phyloP scores from a whole-genome alignment of 2,329 filamentous ascomycete species.

The Aspergillus aculeatinus region DNA sequence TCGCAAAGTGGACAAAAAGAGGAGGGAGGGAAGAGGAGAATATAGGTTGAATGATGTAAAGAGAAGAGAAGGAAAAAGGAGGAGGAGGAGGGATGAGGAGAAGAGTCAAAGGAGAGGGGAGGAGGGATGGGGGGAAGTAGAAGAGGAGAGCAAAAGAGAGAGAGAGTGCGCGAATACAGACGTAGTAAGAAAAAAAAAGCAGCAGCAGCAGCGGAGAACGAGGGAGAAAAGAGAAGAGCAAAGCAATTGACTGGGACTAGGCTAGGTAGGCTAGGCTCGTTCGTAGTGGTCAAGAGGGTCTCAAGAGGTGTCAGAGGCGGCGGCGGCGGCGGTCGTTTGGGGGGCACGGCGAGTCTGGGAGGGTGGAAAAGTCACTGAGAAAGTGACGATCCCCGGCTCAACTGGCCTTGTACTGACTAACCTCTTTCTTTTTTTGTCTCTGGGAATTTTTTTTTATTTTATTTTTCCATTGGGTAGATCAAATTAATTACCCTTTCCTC shows the following conservation, averaged over 20 bases:
- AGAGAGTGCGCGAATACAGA: constrained; percentile 7
- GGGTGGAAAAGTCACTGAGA: constrained; percentile 3
- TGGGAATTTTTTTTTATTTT: background rate
- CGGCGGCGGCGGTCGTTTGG: background rate
- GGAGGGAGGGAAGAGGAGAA: constrained; percentile 19
- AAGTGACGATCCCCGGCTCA: constrained; percentile 14
- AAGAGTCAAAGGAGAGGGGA: constrained; percentile 11
- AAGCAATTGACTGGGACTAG: constrained; percentile 1
- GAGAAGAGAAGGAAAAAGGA: constrained; percentile 12
- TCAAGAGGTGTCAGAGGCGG: constrained; percentile 15
- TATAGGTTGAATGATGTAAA: constrained; percentile 16
- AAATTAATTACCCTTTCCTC: background rate
- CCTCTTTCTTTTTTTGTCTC: background rate
- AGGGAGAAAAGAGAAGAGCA: background rate
- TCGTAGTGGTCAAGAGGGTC: background rate
- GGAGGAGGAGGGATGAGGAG: constrained; percentile 55
- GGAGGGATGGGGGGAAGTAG: constrained; percentile 7
- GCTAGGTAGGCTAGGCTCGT: too few relatives aligned
- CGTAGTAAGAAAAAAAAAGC: constrained; percentile 7
- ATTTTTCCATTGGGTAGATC: background rate
- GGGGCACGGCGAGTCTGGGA: background rate
- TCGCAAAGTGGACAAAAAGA: constrained; percentile 6
- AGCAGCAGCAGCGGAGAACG: constrained; percentile 6
- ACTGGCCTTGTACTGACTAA: constrained; percentile 1
- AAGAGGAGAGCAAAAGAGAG: constrained; percentile 12